Evolutionary conservation across 2,329 filamentous ascomycete species (phyloP).

Genomic region (Fusarium papillatum): DNA sequence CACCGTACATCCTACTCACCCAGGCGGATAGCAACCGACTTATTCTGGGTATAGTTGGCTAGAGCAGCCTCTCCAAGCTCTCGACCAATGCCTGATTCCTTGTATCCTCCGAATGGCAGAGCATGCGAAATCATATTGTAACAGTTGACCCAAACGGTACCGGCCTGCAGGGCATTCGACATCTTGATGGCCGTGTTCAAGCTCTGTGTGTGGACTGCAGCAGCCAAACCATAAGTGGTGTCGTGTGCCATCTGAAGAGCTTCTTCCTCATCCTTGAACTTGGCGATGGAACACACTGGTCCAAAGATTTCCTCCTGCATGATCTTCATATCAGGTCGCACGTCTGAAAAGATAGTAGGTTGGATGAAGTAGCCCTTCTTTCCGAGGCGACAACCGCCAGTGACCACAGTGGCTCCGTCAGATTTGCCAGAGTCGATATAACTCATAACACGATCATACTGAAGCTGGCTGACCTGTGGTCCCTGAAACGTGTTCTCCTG

Average conservation of each 20-base stretch:
- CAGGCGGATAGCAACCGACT: constrained; percentile 64
- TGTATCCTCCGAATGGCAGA: constrained; percentile 80
- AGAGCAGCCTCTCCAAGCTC: constrained; percentile 80
- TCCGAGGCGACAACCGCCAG: constrained; percentile 67
- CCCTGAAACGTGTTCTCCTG: constrained; percentile 85
- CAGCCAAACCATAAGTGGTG: constrained; percentile 84
- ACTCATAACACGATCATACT: constrained; percentile 91
- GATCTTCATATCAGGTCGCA: constrained; percentile 88
- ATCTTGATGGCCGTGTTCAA: constrained; percentile 87
- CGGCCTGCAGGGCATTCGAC: constrained; percentile 80
- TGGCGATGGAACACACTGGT: constrained; percentile 86
- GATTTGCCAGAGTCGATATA: constrained; percentile 78
- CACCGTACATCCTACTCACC: neutral
- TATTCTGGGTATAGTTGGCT: constrained; percentile 77
- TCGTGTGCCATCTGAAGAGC: constrained; percentile 82
- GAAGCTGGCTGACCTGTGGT: constrained; percentile 86
- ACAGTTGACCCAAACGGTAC: constrained; percentile 71
- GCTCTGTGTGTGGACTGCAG: constrained; percentile 86
- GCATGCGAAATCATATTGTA: constrained; percentile 82
- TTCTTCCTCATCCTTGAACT: constrained; percentile 88
- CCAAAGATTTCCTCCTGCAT: constrained; percentile 95
- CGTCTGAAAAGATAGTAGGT: constrained; percentile 91
- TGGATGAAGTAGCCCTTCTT: constrained; percentile 90
- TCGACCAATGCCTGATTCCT: constrained; percentile 83
- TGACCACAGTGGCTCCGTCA: constrained; percentile 73